Conservation (phyloP, 2,329 filamentous ascomycete genomes). For the Botrytis cinerea region DNA sequence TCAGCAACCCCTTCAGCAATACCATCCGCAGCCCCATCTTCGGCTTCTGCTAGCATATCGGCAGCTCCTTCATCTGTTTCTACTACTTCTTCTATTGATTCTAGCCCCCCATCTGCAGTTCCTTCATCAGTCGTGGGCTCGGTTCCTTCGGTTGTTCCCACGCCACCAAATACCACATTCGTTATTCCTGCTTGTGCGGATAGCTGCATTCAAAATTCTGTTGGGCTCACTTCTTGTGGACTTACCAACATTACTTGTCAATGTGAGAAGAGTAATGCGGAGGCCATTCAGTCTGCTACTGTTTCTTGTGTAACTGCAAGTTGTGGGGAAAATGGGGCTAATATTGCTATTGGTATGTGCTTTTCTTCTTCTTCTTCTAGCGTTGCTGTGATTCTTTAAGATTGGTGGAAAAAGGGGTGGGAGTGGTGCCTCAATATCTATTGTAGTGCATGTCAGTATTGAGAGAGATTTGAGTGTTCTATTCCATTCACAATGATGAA, state of each 20-base stretch:
- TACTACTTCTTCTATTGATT: background rate
- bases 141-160: background rate
- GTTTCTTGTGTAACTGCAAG: background rate
- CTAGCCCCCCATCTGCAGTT: background rate
- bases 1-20: background rate
- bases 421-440: background rate
- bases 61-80: background rate
- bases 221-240: background rate
- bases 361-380: background rate
- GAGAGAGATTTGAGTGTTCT: background rate
- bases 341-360: conserved; percentile 1
- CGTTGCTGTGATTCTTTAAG: background rate
- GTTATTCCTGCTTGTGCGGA: conserved; percentile 2
- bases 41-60: background rate
- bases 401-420: rapidly evolving
- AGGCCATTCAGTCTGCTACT: background rate
- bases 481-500: background rate
- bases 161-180: background rate
- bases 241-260: background rate
- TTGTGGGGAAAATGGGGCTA: background rate
- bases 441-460: rapidly evolving
- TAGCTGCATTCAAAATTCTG: background rate
- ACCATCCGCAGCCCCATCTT: background rate
- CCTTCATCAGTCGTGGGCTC: background rate
- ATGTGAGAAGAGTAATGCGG: background rate